These are phyloP conservation scores for Apostasia shenzhenica DNA, from an alignment of 106 monocot genomes.

Conservation along the genomic window DNA sequence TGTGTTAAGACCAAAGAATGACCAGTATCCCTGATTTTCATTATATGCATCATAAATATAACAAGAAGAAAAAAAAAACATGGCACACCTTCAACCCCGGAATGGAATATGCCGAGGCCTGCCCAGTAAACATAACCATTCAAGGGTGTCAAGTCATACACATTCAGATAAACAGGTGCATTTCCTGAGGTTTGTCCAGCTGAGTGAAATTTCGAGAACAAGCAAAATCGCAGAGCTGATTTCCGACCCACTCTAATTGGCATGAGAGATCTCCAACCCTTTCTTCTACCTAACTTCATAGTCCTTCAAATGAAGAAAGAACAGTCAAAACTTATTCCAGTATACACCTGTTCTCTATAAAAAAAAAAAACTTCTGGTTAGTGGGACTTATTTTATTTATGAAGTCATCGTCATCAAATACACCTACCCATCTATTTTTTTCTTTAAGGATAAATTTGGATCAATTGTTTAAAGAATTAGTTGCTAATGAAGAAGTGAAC, in stretches of 20 bases:
- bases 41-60: too few species aligned
- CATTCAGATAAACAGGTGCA: slow-evolving; percentile 61
- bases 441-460: not conserved
- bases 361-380: not conserved
- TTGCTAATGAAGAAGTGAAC: not conserved
- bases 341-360: not conserved
- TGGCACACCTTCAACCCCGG: slow-evolving; percentile 58
- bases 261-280: slow-evolving; percentile 25
- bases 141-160: slow-evolving; percentile 55
- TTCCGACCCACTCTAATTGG: slow-evolving; percentile 29
- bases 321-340: not conserved
- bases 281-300: slow-evolving; percentile 39
- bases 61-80: not conserved
- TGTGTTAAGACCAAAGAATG: too few species aligned
- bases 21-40: too few species aligned
- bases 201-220: slow-evolving; percentile 49
- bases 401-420: not conserved
- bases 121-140: slow-evolving; percentile 72
- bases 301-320: slow-evolving; percentile 14
- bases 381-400: not conserved
- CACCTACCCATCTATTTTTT: not conserved
- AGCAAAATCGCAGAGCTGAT: slow-evolving; percentile 33
- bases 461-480: not conserved
- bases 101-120: slow-evolving; percentile 70
- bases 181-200: slow-evolving; percentile 37